phyloP scores from a whole-genome alignment of 1,139 yeast genomes.

The Citeromyces siamensis region DNA sequence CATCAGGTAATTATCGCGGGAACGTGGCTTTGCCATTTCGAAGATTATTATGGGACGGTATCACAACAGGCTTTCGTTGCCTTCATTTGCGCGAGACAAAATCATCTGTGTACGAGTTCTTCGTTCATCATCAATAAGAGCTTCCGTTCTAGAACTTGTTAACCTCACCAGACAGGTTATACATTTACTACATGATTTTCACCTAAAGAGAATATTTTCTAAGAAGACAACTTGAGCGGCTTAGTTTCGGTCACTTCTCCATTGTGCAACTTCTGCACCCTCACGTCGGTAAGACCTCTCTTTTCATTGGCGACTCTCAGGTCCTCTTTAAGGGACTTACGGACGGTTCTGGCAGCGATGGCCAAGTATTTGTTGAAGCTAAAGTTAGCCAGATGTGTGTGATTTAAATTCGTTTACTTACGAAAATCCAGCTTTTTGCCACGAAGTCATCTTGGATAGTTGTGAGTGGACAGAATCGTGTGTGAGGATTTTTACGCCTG shows the following conservation, averaged over 20 bases:
- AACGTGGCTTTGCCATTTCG: too few species aligned
- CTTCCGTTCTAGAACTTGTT: too few species aligned
- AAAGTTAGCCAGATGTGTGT: slow-evolving; percentile 4
- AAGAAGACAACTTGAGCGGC: not conserved
- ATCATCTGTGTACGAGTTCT: too few species aligned
- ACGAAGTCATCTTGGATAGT: slow-evolving; percentile 40
- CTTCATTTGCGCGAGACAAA: too few species aligned
- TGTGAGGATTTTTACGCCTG: too few species aligned
- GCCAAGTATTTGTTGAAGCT: slow-evolving; percentile 84
- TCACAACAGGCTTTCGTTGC: too few species aligned
- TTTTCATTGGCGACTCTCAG: slow-evolving; percentile 62
- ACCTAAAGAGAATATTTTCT: not conserved
- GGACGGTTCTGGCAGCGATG: slow-evolving; percentile 81
- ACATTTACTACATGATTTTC: too few species aligned
- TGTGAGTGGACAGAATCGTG: slow-evolving; percentile 4
- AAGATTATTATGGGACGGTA: too few species aligned
- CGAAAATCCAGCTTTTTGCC: slow-evolving; percentile 82
- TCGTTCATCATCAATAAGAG: too few species aligned
- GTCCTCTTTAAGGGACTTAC: slow-evolving; percentile 85
- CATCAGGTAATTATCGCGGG: too few species aligned
- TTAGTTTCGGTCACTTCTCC: slow-evolving; percentile 31
- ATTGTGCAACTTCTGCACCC: slow-evolving; percentile 58
- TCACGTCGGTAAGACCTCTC: slow-evolving; percentile 70
- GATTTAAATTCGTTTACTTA: slow-evolving; percentile 19
- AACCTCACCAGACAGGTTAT: too few species aligned